These are phyloP conservation scores for Rhizoclosmatium sp. DNA, from an alignment of 192 early-diverging fungal genomes.

Conservation along the genomic window DNA sequence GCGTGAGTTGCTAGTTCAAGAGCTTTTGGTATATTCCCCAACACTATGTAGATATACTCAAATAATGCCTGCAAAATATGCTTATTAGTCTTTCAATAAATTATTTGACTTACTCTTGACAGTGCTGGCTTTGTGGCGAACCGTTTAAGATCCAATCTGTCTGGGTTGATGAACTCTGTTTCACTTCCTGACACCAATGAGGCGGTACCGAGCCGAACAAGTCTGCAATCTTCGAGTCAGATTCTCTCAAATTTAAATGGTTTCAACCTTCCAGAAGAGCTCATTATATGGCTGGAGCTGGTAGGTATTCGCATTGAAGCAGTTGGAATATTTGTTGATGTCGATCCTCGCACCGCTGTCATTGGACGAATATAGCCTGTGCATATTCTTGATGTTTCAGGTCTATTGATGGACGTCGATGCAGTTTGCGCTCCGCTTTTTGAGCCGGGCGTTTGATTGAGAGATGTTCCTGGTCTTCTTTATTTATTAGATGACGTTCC, in stretches of 20 bases:
- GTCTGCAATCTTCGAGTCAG: not conserved
- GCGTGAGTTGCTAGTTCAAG: constrained; percentile 39
- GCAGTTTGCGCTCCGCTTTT: not conserved
- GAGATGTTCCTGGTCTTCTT: not conserved
- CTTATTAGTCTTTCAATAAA: too few species aligned
- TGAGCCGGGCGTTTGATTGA: not conserved
- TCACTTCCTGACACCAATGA: constrained; percentile 9
- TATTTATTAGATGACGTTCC: not conserved
- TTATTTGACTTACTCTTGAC: constrained; percentile 1
- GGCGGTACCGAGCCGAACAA: constrained; percentile 12
- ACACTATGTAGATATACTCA: constrained; percentile 19
- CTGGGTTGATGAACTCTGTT: constrained; percentile 15
- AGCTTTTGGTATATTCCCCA: constrained; percentile 26
- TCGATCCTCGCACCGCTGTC: not conserved
- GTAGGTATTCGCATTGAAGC: not conserved
- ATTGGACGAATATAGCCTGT: constrained; percentile 23
- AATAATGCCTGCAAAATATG: constrained; percentile 8
- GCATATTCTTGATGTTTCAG: not conserved
- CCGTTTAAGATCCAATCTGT: constrained; percentile 13
- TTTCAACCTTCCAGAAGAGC: not conserved
- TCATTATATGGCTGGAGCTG: constrained; percentile 10
- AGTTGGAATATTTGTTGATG: not conserved
- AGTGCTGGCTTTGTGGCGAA: constrained; percentile 15
- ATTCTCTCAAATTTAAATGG: not conserved
- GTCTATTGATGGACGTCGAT: not conserved